Percentiles rank a stretch among this genome's conserved stretches.
Evolutionary conservation across 768 basidiomycete species (phyloP).

Genomic region (Mycena amicta): DNA sequence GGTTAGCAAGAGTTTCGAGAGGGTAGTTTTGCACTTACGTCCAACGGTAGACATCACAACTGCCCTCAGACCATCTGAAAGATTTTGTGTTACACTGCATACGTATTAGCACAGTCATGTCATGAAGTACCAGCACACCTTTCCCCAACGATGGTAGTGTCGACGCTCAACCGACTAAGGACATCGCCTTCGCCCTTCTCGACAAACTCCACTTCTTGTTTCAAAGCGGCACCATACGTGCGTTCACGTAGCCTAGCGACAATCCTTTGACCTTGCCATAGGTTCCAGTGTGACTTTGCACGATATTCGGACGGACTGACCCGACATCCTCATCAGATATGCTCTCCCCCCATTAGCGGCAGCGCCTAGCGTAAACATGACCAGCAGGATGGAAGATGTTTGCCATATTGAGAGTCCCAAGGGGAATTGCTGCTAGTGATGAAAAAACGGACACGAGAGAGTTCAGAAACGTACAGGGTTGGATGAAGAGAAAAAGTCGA

Average conservation of each 20-base stretch:
- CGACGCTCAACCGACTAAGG: conserved; percentile 85
- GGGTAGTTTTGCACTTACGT: conserved; percentile 49
- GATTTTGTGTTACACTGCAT: conserved; percentile 72
- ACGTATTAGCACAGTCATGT: conserved; percentile 3
- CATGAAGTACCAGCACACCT: conserved; percentile 48
- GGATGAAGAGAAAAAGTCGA: conserved; percentile 85
- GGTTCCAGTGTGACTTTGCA: background rate
- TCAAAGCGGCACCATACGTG: conserved; percentile 81
- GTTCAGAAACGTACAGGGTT: conserved; percentile 58
- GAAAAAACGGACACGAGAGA: background rate
- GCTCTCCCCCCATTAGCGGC: conserved; percentile 82
- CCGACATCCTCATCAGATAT: conserved; percentile 84
- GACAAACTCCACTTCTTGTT: conserved; percentile 91
- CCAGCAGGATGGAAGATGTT: conserved; percentile 72
- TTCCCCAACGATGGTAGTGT: conserved; percentile 92
- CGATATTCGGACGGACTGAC: conserved; percentile 37
- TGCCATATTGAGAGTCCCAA: conserved; percentile 78
- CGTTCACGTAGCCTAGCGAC: conserved; percentile 83
- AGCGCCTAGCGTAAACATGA: conserved; percentile 86
- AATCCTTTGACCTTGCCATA: conserved; percentile 73
- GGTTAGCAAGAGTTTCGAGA: background rate
- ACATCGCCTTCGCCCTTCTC: conserved; percentile 94
- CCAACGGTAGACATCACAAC: conserved; percentile 94
- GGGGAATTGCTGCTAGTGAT: conserved; percentile 63
- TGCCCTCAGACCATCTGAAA: conserved; percentile 81